Evolutionary conservation across 148 eudicot genomes (phyloP).

Genomic region (Vaccinium macrocarpon): DNA sequence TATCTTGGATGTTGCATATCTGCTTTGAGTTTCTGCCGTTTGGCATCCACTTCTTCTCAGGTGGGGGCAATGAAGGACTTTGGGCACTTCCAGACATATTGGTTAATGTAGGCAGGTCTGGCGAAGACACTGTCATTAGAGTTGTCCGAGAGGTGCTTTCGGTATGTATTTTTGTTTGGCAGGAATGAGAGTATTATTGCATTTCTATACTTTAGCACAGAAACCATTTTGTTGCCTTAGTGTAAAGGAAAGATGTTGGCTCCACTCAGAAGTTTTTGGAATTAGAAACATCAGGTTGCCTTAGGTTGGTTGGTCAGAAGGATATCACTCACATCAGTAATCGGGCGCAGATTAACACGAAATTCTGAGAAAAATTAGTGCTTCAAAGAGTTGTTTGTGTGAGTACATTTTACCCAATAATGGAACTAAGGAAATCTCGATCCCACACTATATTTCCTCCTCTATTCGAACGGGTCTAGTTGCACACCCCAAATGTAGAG

Average conservation of each 20-base stretch:
- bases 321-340: neutral
- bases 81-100: constrained; percentile 81
- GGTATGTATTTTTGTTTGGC: constrained; percentile 44
- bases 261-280: neutral
- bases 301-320: neutral
- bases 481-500: neutral
- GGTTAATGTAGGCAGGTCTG: constrained; percentile 74
- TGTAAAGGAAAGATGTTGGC: constrained; percentile 4
- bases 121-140: constrained; percentile 61
- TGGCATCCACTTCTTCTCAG: constrained; percentile 34
- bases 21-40: neutral
- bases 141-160: constrained; percentile 76
- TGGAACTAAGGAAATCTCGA: neutral
- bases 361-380: neutral
- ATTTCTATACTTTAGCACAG: neutral
- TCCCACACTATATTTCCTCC: neutral
- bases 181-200: neutral
- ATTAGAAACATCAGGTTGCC: neutral
- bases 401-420: neutral
- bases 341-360: neutral
- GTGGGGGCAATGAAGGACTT: constrained; percentile 79
- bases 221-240: neutral
- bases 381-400: neutral
- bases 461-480: neutral
- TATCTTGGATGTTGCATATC: neutral